Evolutionary conservation across 495 filamentous ascomycete genomes (phyloP).

Genomic region (Podospora anserina): DNA sequence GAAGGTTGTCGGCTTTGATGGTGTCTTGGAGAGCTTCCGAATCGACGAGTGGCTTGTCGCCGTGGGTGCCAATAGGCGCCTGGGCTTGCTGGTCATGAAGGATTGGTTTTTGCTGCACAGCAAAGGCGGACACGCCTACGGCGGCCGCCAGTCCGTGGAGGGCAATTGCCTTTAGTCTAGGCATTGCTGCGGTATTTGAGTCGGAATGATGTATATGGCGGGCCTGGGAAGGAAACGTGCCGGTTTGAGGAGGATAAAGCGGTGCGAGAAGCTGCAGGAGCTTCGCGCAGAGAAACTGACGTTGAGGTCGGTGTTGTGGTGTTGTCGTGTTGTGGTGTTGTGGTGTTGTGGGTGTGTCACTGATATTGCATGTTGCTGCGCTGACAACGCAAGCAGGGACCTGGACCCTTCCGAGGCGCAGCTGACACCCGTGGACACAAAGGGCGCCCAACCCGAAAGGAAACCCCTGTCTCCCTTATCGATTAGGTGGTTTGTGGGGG

Average conservation of each 20-base stretch:
- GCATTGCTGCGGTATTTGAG: neutral
- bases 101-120: slow-evolving; percentile 4
- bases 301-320: neutral
- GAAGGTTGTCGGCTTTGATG: slow-evolving; percentile 52
- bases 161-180: slow-evolving; percentile 9
- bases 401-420: neutral
- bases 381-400: neutral
- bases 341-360: neutral
- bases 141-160: slow-evolving; percentile 1
- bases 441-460: no score
- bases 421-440: neutral
- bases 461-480: neutral
- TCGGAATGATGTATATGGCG: neutral
- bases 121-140: slow-evolving; percentile 2
- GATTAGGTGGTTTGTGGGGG: no score
- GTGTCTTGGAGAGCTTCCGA: slow-evolving; percentile 51
- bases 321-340: neutral
- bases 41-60: slow-evolving; percentile 43
- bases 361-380: neutral
- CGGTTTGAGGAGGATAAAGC: neutral
- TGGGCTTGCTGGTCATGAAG: neutral
- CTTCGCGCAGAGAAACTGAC: neutral
- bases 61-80: neutral
- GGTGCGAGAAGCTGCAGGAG: neutral
- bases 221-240: no score